A percentile compares a stretch with the other conserved stretches of the same genome.
Conservation (phyloP, 78 protist species). For the Dictyostelium brefeldianum region DNA sequence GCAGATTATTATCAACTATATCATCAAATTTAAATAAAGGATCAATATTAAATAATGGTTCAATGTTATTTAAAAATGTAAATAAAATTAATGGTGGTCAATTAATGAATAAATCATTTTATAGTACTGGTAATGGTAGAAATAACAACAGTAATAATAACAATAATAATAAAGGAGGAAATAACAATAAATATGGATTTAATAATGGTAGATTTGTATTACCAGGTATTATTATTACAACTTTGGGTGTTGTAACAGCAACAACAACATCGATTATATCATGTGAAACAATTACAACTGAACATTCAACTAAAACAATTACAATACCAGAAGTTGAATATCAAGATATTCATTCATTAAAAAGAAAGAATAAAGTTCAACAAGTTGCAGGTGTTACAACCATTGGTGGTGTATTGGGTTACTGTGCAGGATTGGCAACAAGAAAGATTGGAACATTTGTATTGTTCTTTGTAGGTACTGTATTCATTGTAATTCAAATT, state of each 20-base stretch:
- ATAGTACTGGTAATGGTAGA: background rate
- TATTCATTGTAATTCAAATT: conserved; percentile 51
- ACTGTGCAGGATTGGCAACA: conserved; percentile 65
- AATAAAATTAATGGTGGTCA: background rate
- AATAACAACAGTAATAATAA: background rate
- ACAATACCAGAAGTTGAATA: background rate
- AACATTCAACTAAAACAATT: background rate
- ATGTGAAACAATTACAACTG: background rate
- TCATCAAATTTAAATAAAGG: background rate
- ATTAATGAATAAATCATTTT: conserved; percentile 2
- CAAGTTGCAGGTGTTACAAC: conserved; percentile 35
- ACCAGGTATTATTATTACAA: background rate
- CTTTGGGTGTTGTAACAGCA: background rate
- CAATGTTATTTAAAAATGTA: no score
- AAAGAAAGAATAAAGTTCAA: background rate
- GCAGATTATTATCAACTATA: background rate
- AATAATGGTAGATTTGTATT: background rate
- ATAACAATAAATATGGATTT: background rate
- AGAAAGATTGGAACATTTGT: conserved; percentile 41
- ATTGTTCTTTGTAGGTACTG: conserved; percentile 37
- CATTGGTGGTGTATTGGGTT: conserved; percentile 57
- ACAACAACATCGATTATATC: background rate
- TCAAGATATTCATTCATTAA: background rate
- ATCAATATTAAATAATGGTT: background rate
- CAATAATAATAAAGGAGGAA: background rate